Evolutionary conservation across 139 green algal genomes (phyloP), one percentile per base, ranked within the genome.

Genomic region (Axilococcus clingmanii): DNA sequence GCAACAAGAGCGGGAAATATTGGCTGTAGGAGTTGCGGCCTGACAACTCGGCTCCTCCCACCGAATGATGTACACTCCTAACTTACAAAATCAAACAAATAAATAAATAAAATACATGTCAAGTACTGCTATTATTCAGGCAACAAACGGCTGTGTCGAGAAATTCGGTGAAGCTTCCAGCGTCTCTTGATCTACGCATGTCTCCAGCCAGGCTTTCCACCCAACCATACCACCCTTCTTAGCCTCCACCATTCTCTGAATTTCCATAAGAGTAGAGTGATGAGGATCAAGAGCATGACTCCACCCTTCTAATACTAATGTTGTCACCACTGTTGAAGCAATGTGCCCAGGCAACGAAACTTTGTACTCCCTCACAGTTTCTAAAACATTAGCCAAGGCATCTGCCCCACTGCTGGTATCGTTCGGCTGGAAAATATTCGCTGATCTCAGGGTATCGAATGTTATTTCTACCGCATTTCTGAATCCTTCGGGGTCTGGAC

Each of bases 281-380:
- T 48, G 2, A 7, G 61, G 56, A 59, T 79, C 71, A 32, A 79
- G 61, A 32, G 66, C 5, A 41, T 63, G 49, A 45, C 52, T 72
- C 87, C 87, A 95, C 20, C 87, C 86, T 63, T 95, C 84, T 36
- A 94, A 59, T 20, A 94, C 81, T 45, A 94, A 64, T 5, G 82
- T 87, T 1, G 85, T 89, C 35, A 94, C 83, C 32, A 94, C 72
- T 29, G 83, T 81, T 3, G 82, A 81, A 55, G 76, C 89, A 52
- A 94, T 91, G 56, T 92, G 78, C 19, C 84, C 85, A 3, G 85
- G 85, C 50, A 94, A 60, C 29, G 28, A 74, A 30, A 91, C 82
- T 54, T 78, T 29, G 68, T 94, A 69, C 54, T 66, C 51, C n/a
- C 85, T 63, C 2, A 93, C 71, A 11, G 88, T 59, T 50, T 94